These are phyloP conservation scores for Neonectria coccinea DNA, from an alignment of 2,329 filamentous ascomycete genomes.

Conservation along the genomic window DNA sequence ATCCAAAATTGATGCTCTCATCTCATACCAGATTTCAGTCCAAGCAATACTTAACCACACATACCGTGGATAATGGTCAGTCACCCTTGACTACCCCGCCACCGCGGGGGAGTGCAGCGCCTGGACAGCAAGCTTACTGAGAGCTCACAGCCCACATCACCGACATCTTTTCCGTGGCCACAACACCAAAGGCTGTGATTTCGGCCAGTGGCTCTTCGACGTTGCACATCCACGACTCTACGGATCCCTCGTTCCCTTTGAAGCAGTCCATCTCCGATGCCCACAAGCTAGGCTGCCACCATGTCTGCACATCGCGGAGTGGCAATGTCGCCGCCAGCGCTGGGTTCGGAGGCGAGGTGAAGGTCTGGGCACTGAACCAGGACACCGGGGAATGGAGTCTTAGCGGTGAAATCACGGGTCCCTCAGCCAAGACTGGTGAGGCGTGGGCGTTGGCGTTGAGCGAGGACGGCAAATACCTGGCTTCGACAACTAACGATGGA, in stretches of 20 bases:
- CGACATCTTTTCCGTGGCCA: slow-evolving; percentile 86
- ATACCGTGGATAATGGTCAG: slow-evolving; percentile 88
- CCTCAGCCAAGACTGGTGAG: slow-evolving; percentile 71
- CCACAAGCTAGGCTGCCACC: slow-evolving; percentile 92
- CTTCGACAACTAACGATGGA: slow-evolving; percentile 89
- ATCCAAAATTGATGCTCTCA: not conserved
- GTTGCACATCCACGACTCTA: slow-evolving; percentile 83
- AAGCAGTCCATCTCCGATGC: slow-evolving; percentile 82
- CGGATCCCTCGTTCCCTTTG: slow-evolving; percentile 77
- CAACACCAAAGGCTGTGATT: slow-evolving; percentile 78
- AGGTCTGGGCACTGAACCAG: slow-evolving; percentile 77
- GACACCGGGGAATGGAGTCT: slow-evolving; percentile 66
- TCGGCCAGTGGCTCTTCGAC: slow-evolving; percentile 88
- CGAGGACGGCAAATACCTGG: slow-evolving; percentile 84
- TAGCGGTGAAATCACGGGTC: slow-evolving; percentile 55
- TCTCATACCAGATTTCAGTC: slow-evolving; percentile 68
- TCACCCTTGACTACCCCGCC: slow-evolving; percentile 45
- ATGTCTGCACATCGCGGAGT: slow-evolving; percentile 77
- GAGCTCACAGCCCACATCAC: slow-evolving; percentile 75
- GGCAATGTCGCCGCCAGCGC: slow-evolving; percentile 82
- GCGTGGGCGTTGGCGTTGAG: slow-evolving; percentile 91
- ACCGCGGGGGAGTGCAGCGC: slow-evolving; percentile 36
- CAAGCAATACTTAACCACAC: slow-evolving; percentile 96
- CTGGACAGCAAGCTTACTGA: slow-evolving; percentile 35
- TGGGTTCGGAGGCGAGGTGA: slow-evolving; percentile 90